Evolutionary conservation across 768 basidiomycete species (phyloP).

Genomic region (Auriculariales sp.): DNA sequence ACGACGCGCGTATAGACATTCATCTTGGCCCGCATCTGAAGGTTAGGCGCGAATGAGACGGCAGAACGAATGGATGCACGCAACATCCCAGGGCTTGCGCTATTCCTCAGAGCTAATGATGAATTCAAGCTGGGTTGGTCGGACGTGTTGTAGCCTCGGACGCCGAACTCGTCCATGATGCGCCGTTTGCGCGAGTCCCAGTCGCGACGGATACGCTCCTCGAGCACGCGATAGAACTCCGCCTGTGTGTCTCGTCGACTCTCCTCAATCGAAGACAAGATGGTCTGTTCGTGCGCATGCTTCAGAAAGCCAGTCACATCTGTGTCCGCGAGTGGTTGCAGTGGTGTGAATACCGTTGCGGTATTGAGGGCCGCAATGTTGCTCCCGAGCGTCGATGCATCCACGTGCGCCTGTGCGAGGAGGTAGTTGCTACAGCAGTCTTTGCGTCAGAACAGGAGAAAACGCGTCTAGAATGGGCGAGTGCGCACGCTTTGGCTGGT

Average conservation of each 20-base stretch:
- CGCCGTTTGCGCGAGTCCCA: constrained; percentile 87
- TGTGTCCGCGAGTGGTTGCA: constrained; percentile 88
- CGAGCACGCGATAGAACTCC: constrained; percentile 69
- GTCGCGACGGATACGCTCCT: constrained; percentile 58
- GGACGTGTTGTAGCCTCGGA: constrained; percentile 29
- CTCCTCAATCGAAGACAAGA: constrained; percentile 89
- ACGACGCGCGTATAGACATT: constrained; percentile 86
- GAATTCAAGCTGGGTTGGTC: constrained; percentile 26
- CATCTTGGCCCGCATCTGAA: constrained; percentile 89
- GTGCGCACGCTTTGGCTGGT: constrained; percentile 44
- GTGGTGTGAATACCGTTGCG: constrained; percentile 67
- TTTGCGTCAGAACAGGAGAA: constrained; percentile 2
- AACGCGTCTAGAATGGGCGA: not conserved
- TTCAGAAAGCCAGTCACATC: constrained; percentile 89
- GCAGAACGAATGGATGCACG: not conserved
- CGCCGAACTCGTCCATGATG: constrained; percentile 81
- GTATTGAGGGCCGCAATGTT: constrained; percentile 78
- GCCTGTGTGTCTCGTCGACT: constrained; percentile 72
- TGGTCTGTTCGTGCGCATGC: constrained; percentile 89
- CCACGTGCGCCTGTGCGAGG: constrained; percentile 85
- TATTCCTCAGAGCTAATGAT: not conserved
- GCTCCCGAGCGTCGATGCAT: constrained; percentile 72
- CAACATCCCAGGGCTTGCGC: not conserved
- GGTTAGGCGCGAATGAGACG: constrained; percentile 7
- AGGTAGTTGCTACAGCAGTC: constrained; percentile 57